Evolutionary conservation across 306 rosid genomes (phyloP).

Genomic region (Prunus armeniaca): DNA sequence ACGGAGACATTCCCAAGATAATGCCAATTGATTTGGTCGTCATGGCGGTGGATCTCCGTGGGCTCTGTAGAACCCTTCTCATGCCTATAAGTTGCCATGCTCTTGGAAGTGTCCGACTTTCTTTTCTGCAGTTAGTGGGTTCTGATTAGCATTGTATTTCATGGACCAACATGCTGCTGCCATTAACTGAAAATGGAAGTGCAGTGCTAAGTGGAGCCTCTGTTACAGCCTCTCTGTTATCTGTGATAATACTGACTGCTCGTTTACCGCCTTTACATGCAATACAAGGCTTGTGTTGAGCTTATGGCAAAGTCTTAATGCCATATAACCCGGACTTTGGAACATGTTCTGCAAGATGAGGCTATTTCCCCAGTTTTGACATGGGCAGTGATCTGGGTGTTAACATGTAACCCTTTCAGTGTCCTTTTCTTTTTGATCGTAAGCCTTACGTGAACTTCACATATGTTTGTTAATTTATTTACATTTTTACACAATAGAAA

Average conservation of each 20-base stretch:
- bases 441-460: not conserved
- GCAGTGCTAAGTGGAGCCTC: not conserved
- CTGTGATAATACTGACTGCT: not conserved
- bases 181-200: not conserved
- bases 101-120: not conserved
- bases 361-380: slow-evolving; percentile 1
- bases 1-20: slow-evolving; percentile 26
- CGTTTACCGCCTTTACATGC: not conserved
- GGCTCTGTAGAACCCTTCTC: slow-evolving; percentile 21
- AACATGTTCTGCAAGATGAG: not conserved
- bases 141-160: not conserved
- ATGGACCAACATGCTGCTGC: not conserved
- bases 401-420: not conserved
- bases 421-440: not conserved
- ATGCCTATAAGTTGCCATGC: not conserved
- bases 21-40: slow-evolving; percentile 24
- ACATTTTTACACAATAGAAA: not conserved
- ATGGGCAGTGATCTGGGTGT: not conserved
- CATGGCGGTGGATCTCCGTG: slow-evolving; percentile 24
- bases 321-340: not conserved
- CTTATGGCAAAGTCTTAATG: not conserved
- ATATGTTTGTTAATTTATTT: not conserved
- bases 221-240: too few relatives aligned
- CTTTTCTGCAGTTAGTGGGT: not conserved
- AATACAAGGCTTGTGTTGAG: not conserved